Conservation (phyloP, 2,329 filamentous ascomycete species). For the Diplocarpon mali region DNA sequence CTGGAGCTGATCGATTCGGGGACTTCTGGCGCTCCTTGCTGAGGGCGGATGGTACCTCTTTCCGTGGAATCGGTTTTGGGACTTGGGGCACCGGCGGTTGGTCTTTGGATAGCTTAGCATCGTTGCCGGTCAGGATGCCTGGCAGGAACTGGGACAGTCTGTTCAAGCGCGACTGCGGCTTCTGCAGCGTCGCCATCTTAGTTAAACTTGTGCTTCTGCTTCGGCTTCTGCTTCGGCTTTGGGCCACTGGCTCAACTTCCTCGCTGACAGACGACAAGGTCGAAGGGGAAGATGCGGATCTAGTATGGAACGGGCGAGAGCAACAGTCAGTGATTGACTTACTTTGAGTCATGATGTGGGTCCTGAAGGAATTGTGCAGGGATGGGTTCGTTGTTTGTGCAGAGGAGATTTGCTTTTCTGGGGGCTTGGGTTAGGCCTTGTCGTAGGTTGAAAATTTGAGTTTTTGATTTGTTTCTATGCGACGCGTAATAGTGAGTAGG, state of each 20-base stretch:
- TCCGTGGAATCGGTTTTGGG: neutral
- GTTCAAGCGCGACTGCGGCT: slow-evolving; percentile 3
- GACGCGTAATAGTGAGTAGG: no score
- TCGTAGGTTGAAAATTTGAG: no score
- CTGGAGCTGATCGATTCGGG: neutral
- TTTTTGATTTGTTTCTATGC: no score
- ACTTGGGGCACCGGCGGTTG: neutral
- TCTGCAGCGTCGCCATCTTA: neutral
- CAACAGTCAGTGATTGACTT: neutral
- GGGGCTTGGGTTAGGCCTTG: no score
- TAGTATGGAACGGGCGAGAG: neutral
- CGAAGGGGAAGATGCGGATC: neutral
- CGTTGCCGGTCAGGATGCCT: neutral
- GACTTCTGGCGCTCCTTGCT: neutral
- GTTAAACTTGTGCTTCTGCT: no score
- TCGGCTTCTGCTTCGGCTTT: neutral
- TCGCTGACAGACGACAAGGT: neutral
- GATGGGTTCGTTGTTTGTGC: no score
- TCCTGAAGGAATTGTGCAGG: no score
- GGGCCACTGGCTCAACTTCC: slow-evolving; percentile 2
- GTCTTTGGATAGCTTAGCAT: slow-evolving; percentile 5
- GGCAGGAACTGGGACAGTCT: slow-evolving; percentile 2
- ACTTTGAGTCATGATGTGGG: slow-evolving; percentile 1
- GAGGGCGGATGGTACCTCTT: neutral
- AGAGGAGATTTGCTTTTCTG: no score